Conservation (phyloP, 2,329 filamentous ascomycete species). For the Diatrype stigma region DNA sequence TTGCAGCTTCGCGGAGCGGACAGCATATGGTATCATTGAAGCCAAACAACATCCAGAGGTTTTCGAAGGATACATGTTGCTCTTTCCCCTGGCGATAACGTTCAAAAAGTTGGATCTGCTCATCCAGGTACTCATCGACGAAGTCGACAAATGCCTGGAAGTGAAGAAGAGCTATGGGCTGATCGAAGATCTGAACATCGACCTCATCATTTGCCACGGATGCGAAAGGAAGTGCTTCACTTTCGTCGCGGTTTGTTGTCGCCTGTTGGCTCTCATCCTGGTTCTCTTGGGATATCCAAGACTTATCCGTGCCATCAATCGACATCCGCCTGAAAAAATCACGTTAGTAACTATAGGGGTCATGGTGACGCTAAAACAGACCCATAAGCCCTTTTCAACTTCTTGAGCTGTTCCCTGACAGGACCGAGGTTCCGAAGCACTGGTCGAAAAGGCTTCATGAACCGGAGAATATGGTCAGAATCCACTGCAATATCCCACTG, state of each 20-base stretch:
- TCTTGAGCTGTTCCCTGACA: neutral
- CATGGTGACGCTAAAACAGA: neutral
- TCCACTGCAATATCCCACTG: neutral
- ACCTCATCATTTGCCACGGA: neutral
- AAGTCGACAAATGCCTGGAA: constrained; percentile 8
- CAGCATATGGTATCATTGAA: constrained; percentile 14
- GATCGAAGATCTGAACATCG: neutral
- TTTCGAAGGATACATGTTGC: constrained; percentile 14
- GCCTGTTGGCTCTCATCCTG: neutral
- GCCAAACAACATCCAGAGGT: constrained; percentile 26
- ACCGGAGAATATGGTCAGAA: neutral
- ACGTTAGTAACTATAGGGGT: neutral
- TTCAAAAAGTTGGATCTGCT: constrained; percentile 5
- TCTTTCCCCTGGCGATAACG: constrained; percentile 3
- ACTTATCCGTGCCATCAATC: neutral
- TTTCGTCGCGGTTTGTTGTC: neutral
- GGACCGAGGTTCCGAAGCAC: neutral
- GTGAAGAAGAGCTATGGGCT: neutral
- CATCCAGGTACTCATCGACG: constrained; percentile 9
- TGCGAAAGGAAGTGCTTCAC: neutral
- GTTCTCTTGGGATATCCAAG: neutral
- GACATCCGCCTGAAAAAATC: neutral
- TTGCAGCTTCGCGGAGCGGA: constrained; percentile 2
- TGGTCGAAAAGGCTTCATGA: neutral
- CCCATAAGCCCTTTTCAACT: neutral